Conservation (phyloP, 2,329 filamentous ascomycete species). For the Pyrenochaeta sp. region DNA sequence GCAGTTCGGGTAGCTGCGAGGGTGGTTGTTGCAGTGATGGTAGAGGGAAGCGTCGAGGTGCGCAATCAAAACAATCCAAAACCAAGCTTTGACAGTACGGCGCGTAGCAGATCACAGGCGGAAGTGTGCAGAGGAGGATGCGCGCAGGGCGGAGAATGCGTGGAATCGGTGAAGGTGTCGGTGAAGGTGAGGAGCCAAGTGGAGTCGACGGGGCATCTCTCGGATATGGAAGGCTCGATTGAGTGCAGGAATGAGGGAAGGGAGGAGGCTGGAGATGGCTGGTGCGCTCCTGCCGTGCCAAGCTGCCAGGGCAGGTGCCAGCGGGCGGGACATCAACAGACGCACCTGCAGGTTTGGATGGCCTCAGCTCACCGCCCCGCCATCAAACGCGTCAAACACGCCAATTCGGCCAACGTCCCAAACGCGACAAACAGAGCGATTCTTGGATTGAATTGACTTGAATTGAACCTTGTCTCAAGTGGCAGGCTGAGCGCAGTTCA, state of each 20-base stretch:
- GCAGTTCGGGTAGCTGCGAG: conserved; percentile 14
- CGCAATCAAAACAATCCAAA: conserved; percentile 38
- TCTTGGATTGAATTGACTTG: too few relatives aligned
- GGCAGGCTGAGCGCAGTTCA: neutral
- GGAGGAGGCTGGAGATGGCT: conserved; percentile 38
- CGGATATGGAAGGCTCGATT: conserved; percentile 23
- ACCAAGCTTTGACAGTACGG: conserved; percentile 17
- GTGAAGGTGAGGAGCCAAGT: conserved; percentile 17
- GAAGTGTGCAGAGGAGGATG: conserved; percentile 12
- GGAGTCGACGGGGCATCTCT: conserved; percentile 23
- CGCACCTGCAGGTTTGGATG: conserved; percentile 1
- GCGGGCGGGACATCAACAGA: conserved; percentile 19
- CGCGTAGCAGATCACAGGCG: conserved; percentile 4
- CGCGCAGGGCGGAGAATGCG: conserved; percentile 9
- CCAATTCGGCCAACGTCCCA: conserved; percentile 7
- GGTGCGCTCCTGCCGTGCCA: conserved; percentile 18
- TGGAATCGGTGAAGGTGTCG: conserved; percentile 22
- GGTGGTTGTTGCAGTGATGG: conserved; percentile 20
- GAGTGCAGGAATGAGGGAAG: conserved; percentile 14
- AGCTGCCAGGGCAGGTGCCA: conserved; percentile 3
- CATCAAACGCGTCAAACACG: conserved; percentile 37
- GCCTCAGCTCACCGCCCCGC: conserved; percentile 16
- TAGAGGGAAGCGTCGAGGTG: conserved; percentile 17
- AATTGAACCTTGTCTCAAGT: neutral
- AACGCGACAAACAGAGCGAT: too few relatives aligned